Conservation (phyloP, 2,329 filamentous ascomycete species). For the Rutstroemia sydowiana region DNA sequence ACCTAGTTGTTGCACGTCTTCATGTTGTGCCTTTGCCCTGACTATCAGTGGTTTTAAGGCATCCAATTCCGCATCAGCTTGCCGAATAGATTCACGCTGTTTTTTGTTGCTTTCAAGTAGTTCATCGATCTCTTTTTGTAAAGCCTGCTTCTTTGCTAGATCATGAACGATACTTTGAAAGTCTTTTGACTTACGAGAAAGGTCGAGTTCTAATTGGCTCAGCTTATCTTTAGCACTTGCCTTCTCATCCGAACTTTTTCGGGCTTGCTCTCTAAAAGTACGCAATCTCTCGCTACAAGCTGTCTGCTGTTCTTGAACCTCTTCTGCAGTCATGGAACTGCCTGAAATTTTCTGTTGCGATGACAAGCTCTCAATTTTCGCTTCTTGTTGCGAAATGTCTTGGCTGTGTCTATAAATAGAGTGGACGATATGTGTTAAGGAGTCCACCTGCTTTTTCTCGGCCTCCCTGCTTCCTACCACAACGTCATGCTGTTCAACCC, state of each 20-base stretch:
- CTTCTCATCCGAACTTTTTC: slow-evolving; percentile 60
- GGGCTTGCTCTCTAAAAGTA: slow-evolving; percentile 53
- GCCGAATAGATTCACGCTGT: slow-evolving; percentile 62
- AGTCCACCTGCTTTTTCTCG: slow-evolving; percentile 65
- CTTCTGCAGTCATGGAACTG: slow-evolving; percentile 64
- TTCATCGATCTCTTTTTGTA: slow-evolving; percentile 65
- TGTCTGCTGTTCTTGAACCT: slow-evolving; percentile 73
- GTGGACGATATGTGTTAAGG: slow-evolving; percentile 66
- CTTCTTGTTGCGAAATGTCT: slow-evolving; percentile 64
- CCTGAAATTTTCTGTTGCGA: slow-evolving; percentile 66
- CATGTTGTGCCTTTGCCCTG: slow-evolving; percentile 67
- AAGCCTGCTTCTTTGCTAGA: slow-evolving; percentile 70
- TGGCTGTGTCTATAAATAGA: slow-evolving; percentile 65
- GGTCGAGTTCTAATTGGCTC: slow-evolving; percentile 66
- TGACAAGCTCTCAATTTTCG: slow-evolving; percentile 66
- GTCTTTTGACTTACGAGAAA: slow-evolving; percentile 66
- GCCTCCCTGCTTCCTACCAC: slow-evolving; percentile 57
- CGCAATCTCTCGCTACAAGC: slow-evolving; percentile 60
- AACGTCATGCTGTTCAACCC: slow-evolving; percentile 62
- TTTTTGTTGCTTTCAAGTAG: slow-evolving; percentile 60
- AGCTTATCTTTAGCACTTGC: slow-evolving; percentile 65
- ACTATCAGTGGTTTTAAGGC: slow-evolving; percentile 67
- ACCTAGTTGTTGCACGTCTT: slow-evolving; percentile 67
- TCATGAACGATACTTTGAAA: slow-evolving; percentile 64
- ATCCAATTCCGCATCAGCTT: slow-evolving; percentile 66